phyloP scores from a whole-genome alignment of 306 rosid species.

The Castanopsis chinensis region DNA sequence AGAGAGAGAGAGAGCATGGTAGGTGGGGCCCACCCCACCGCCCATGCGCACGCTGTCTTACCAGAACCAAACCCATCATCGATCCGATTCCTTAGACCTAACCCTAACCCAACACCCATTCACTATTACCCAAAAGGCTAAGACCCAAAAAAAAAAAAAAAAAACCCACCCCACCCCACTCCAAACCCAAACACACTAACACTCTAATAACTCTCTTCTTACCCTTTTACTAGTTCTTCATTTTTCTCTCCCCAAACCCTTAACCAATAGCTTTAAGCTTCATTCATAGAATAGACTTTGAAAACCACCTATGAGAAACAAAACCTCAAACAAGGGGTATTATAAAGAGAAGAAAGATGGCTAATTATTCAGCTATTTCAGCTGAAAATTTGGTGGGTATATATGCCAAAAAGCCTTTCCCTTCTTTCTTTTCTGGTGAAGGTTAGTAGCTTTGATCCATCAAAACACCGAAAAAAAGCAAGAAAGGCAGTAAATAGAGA shows the following conservation, averaged over 20 bases:
- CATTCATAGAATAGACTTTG: constrained; percentile 6
- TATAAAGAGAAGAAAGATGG: constrained; percentile 8
- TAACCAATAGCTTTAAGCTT: constrained; percentile 32
- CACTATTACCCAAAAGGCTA: constrained; percentile 21
- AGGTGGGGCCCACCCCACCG: constrained; percentile 66
- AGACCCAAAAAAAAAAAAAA: background rate
- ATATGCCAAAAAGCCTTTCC: background rate
- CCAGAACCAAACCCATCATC: constrained; percentile 58
- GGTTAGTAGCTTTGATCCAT: constrained; percentile 29
- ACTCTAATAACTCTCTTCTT: constrained; percentile 22
- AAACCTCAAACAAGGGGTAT: background rate
- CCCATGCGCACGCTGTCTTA: constrained; percentile 81
- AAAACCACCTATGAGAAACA: background rate
- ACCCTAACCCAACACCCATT: constrained; percentile 64
- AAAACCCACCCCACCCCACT: constrained; percentile 32
- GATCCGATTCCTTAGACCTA: constrained; percentile 71
- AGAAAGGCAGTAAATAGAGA: background rate
- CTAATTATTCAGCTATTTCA: constrained; percentile 28
- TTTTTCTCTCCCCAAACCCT: constrained; percentile 46
- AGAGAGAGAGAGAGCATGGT: constrained; percentile 2
- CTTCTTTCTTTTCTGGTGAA: constrained; percentile 13
- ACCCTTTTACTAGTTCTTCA: constrained; percentile 7
- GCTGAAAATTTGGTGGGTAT: constrained; percentile 33
- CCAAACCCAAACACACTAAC: constrained; percentile 12
- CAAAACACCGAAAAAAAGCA: constrained; percentile 8